Conservation (phyloP, 192 early-diverging fungal species). For the Allomyces macrogynus region DNA sequence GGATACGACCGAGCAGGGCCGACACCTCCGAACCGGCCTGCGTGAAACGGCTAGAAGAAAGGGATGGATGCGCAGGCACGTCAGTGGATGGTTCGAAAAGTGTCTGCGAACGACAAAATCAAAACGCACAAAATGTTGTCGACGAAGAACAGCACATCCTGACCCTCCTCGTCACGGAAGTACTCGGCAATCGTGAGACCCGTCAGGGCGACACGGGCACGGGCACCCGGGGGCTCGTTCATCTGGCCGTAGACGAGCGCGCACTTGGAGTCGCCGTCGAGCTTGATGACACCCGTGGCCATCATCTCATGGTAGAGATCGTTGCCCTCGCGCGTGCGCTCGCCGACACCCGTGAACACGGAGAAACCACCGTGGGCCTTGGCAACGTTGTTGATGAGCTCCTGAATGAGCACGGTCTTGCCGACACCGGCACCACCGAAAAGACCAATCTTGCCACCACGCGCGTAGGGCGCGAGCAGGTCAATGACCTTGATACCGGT, state of each 20-base stretch:
- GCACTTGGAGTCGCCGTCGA: constrained; percentile 83
- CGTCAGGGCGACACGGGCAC: constrained; percentile 94
- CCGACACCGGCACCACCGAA: constrained; percentile 99
- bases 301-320: constrained; percentile 99
- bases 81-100: too few species aligned
- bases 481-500: constrained; percentile 99
- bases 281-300: constrained; percentile 84
- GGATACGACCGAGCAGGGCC: constrained; percentile 95
- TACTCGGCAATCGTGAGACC: constrained; percentile 97
- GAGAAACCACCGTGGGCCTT: constrained; percentile 98
- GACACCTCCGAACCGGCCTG: constrained; percentile 99
- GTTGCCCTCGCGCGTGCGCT: constrained; percentile 98
- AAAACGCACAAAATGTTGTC: constrained; percentile 79
- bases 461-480: constrained; percentile 86
- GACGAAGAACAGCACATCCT: constrained; percentile 98
- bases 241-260: constrained; percentile 96
- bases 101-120: too few species aligned
- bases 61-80: too few species aligned
- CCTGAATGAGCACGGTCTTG: constrained; percentile 98
- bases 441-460: constrained; percentile 97
- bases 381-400: constrained; percentile 98
- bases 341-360: constrained; percentile 93
- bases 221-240: constrained; percentile 98
- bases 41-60: constrained; percentile 55
- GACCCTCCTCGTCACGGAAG: constrained; percentile 99